Evolutionary conservation across 352 stramenopile genomes (phyloP).

Genomic region (Pythium rishiriense): DNA sequence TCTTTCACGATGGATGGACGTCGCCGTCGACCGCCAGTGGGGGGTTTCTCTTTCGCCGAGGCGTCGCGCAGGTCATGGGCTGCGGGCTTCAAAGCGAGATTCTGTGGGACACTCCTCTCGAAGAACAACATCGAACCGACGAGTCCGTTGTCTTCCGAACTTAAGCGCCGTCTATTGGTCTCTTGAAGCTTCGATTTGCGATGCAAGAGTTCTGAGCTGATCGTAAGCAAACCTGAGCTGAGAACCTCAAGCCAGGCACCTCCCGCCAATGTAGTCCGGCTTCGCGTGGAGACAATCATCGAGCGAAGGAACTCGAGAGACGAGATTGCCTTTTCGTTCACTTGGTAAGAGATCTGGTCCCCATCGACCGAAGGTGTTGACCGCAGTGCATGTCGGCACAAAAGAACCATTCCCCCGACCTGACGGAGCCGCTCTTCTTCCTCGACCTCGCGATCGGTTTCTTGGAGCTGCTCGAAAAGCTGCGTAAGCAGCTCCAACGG

Average conservation of each 20-base stretch:
- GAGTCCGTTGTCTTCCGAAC: slow-evolving; percentile 8
- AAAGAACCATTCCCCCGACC: slow-evolving; percentile 57
- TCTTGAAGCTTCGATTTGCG: slow-evolving; percentile 36
- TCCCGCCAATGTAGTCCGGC: slow-evolving; percentile 36
- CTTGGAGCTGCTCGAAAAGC: slow-evolving; percentile 48
- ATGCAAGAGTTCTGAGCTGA: slow-evolving; percentile 59
- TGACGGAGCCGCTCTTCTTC: slow-evolving; percentile 51
- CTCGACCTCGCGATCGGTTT: slow-evolving; percentile 34
- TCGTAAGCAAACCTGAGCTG: slow-evolving; percentile 49
- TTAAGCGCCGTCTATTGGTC: not conserved
- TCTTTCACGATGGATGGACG: slow-evolving; percentile 63
- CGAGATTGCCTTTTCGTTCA: slow-evolving; percentile 46
- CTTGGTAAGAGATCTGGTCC: slow-evolving; percentile 26
- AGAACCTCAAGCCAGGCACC: slow-evolving; percentile 63
- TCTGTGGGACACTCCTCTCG: slow-evolving; percentile 42
- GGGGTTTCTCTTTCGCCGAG: slow-evolving; percentile 1
- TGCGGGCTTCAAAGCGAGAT: not conserved
- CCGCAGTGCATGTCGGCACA: slow-evolving; percentile 45
- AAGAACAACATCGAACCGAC: slow-evolving; percentile 50
- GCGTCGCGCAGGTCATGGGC: not conserved
- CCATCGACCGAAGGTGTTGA: slow-evolving; percentile 20
- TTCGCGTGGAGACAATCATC: slow-evolving; percentile 47
- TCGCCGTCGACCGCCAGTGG: slow-evolving; percentile 30
- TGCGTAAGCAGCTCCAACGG: slow-evolving; percentile 54
- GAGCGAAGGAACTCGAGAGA: slow-evolving; percentile 52